A percentile compares a stretch with the other conserved stretches of the same genome.
phyloP scores from a whole-genome alignment of 2,329 filamentous ascomycete genomes.

The Aspergillus clavatus region DNA sequence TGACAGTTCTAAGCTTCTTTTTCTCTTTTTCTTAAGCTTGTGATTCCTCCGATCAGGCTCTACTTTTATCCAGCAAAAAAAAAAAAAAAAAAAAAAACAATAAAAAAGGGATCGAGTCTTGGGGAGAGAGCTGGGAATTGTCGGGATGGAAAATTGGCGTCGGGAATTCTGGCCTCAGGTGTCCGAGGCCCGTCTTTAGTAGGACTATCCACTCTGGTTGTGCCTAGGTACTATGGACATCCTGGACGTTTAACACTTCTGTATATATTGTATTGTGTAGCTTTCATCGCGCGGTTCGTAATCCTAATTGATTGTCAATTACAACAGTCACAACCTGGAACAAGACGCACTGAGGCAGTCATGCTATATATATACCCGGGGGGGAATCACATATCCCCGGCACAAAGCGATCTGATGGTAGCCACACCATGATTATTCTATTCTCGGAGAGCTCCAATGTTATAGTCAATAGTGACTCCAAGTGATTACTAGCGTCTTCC shows the following conservation, averaged over 20 bases:
- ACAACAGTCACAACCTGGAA: too few relatives aligned
- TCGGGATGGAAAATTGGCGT: conserved; percentile 12
- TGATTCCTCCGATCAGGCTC: not conserved
- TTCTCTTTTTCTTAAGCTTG: not conserved
- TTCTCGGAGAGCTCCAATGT: too few relatives aligned
- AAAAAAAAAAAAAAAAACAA: not conserved
- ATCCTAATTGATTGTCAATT: not conserved
- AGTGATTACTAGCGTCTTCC: not conserved
- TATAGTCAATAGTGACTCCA: too few relatives aligned
- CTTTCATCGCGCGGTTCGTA: too few relatives aligned
- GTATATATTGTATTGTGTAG: too few relatives aligned
- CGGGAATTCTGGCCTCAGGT: conserved; percentile 5
- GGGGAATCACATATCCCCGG: too few relatives aligned
- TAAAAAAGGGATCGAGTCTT: not conserved
- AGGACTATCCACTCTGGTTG: not conserved
- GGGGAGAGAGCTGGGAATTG: conserved; percentile 1
- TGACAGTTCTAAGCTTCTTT: not conserved
- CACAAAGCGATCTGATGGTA: too few relatives aligned
- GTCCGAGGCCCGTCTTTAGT: conserved; percentile 10
- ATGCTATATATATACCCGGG: not conserved
- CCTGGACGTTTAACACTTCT: not conserved
- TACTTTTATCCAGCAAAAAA: not conserved
- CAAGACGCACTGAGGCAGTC: not conserved
- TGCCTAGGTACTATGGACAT: not conserved
- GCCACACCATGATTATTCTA: too few relatives aligned